Percentiles rank a stretch among this genome's conserved stretches.
These are phyloP conservation scores for Platanthera guangdongensis DNA, from an alignment of 106 monocot species.

Conservation along the genomic window DNA sequence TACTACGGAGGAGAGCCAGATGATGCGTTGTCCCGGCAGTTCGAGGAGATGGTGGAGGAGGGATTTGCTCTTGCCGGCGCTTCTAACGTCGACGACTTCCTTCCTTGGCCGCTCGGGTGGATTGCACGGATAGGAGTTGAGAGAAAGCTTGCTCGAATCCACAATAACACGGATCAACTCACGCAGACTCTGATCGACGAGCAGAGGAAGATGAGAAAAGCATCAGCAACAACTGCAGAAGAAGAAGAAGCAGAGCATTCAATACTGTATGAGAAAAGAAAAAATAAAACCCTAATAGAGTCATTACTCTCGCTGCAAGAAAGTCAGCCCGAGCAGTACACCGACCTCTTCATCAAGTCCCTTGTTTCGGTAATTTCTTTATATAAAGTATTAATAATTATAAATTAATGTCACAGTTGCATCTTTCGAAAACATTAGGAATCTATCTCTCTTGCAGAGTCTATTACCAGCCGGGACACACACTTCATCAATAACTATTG, in stretches of 20 bases:
- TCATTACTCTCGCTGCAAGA: neutral
- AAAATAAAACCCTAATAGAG: neutral
- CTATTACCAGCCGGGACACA: slow-evolving; percentile 28
- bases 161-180: neutral
- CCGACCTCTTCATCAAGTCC: neutral
- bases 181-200: neutral
- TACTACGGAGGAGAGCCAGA: slow-evolving; percentile 8
- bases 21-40: slow-evolving; percentile 16
- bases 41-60: slow-evolving; percentile 17
- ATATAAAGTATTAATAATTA: no score
- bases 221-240: no score
- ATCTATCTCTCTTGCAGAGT: slow-evolving; percentile 1
- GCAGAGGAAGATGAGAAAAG: neutral
- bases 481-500: slow-evolving; percentile 24
- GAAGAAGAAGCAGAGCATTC: neutral
- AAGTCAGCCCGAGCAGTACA: neutral
- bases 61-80: neutral
- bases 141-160: neutral
- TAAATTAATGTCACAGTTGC: neutral
- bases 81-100: slow-evolving; percentile 6
- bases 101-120: neutral
- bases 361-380: neutral
- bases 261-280: neutral
- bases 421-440: neutral
- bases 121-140: neutral